Percentiles rank a stretch among this genome's conserved stretches.
These are phyloP conservation scores for Xylaria sp. DNA, from an alignment of 2,329 filamentous ascomycete genomes.

Conservation along the genomic window DNA sequence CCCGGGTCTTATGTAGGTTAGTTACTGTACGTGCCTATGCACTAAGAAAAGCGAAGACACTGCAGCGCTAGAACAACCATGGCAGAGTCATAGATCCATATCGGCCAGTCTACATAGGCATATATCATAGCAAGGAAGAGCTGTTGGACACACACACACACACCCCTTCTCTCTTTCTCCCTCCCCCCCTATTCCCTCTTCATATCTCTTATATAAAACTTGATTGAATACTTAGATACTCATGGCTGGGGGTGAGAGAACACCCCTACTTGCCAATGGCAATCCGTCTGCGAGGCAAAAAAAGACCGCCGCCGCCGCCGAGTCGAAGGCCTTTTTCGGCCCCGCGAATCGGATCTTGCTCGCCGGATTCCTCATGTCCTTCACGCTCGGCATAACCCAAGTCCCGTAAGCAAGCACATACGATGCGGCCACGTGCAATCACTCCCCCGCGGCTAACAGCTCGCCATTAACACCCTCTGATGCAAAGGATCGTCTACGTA, in stretches of 20 bases:
- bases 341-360: slow-evolving; percentile 48
- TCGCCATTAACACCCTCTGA: not conserved
- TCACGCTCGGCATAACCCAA: slow-evolving; percentile 50
- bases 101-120: too few species aligned
- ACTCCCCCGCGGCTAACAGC: not conserved
- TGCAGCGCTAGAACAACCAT: too few species aligned
- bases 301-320: slow-evolving; percentile 12
- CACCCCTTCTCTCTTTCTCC: not conserved
- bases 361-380: slow-evolving; percentile 49
- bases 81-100: too few species aligned
- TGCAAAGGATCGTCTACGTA: slow-evolving; percentile 66
- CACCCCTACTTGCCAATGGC: slow-evolving; percentile 31
- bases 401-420: slow-evolving; percentile 44
- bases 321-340: slow-evolving; percentile 39
- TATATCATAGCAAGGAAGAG: too few species aligned
- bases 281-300: slow-evolving; percentile 10
- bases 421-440: not conserved
- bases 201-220: not conserved
- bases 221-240: not conserved
- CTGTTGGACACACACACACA: too few species aligned
- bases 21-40: too few species aligned
- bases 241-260: slow-evolving; percentile 45
- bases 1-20: too few species aligned
- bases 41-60: too few species aligned
- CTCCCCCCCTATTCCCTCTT: not conserved